phyloP scores from a whole-genome alignment of 2,329 filamentous ascomycete species.

The Teratosphaeria gauchensis region DNA sequence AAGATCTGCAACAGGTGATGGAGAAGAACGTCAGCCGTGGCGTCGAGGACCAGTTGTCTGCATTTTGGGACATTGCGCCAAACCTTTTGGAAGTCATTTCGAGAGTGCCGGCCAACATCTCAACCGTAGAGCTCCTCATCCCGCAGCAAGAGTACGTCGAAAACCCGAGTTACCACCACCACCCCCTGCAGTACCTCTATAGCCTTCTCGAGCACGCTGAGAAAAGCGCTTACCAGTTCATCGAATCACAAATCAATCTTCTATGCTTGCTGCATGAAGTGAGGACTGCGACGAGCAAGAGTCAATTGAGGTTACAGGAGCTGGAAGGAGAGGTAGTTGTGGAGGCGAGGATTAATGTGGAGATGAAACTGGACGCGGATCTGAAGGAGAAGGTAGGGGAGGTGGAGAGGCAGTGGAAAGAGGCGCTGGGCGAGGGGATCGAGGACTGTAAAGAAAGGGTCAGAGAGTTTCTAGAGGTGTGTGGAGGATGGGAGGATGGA shows the following conservation, averaged over 20 bases:
- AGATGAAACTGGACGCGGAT: constrained; percentile 65
- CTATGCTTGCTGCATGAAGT: constrained; percentile 87
- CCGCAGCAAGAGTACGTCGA: constrained; percentile 72
- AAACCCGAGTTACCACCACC: constrained; percentile 69
- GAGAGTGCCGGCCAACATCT: constrained; percentile 54
- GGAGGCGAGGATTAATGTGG: constrained; percentile 56
- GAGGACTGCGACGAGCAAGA: constrained; percentile 64
- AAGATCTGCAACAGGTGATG: constrained; percentile 68
- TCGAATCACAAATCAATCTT: constrained; percentile 86
- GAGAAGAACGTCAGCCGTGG: constrained; percentile 79
- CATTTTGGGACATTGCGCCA: constrained; percentile 97
- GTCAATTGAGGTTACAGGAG: constrained; percentile 58
- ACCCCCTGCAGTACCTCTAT: constrained; percentile 85
- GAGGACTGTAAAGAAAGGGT: constrained; percentile 64
- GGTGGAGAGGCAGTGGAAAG: constrained; percentile 84
- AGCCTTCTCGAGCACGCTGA: constrained; percentile 76
- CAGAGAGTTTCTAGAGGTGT: constrained; percentile 60
- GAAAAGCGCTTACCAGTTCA: constrained; percentile 92
- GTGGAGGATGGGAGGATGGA: constrained; percentile 79
- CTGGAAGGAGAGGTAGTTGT: constrained; percentile 46
- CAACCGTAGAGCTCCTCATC: constrained; percentile 64
- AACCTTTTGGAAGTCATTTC: constrained; percentile 68
- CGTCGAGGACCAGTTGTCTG: constrained; percentile 81
- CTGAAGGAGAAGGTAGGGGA: constrained; percentile 87
- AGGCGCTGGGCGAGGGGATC: constrained; percentile 72